Percentiles rank a stretch among this genome's conserved stretches.
Conservation (phyloP, 2,329 filamentous ascomycete genomes). For the Ophiostoma triangulosporum region DNA sequence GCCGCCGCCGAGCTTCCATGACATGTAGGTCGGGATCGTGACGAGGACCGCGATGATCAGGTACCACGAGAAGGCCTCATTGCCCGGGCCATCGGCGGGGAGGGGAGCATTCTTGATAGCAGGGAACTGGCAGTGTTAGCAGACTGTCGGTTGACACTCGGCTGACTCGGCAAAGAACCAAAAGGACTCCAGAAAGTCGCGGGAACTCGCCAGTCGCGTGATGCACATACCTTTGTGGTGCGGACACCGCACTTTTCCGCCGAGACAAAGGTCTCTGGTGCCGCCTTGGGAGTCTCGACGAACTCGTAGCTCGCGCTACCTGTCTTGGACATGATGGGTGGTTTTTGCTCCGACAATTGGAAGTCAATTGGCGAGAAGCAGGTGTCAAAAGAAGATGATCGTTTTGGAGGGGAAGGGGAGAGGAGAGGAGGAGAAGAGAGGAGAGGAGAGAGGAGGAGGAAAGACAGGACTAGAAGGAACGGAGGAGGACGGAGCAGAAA, state of each 20-base stretch:
- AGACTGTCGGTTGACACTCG: not conserved
- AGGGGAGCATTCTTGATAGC: slow-evolving; percentile 90
- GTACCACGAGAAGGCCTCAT: slow-evolving; percentile 76
- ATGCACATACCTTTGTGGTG: slow-evolving; percentile 35
- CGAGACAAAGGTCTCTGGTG: slow-evolving; percentile 35
- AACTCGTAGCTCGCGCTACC: slow-evolving; percentile 50
- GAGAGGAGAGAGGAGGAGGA: not conserved
- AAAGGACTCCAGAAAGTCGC: too few relatives aligned
- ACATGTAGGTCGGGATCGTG: slow-evolving; percentile 63
- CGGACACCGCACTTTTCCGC: slow-evolving; percentile 40
- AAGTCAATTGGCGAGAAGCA: slow-evolving; percentile 6
- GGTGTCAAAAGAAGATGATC: not conserved
- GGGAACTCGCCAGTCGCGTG: too few relatives aligned
- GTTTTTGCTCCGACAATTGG: slow-evolving; percentile 9
- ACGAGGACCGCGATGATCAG: slow-evolving; percentile 58
- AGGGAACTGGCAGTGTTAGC: slow-evolving; percentile 46
- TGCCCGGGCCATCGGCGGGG: slow-evolving; percentile 74
- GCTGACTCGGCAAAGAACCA: too few relatives aligned
- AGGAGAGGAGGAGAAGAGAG: not conserved
- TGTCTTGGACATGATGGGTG: slow-evolving; percentile 34
- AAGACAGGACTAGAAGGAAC: not conserved
- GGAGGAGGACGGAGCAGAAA: not conserved
- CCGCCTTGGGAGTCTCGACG: slow-evolving; percentile 41
- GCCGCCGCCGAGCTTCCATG: slow-evolving; percentile 74
- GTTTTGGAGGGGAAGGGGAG: not conserved